Percentiles rank a stretch among this genome's conserved stretches.
Evolutionary conservation across 805 yeast genomes (phyloP).

Genomic region (Starmerella vaccinii): DNA sequence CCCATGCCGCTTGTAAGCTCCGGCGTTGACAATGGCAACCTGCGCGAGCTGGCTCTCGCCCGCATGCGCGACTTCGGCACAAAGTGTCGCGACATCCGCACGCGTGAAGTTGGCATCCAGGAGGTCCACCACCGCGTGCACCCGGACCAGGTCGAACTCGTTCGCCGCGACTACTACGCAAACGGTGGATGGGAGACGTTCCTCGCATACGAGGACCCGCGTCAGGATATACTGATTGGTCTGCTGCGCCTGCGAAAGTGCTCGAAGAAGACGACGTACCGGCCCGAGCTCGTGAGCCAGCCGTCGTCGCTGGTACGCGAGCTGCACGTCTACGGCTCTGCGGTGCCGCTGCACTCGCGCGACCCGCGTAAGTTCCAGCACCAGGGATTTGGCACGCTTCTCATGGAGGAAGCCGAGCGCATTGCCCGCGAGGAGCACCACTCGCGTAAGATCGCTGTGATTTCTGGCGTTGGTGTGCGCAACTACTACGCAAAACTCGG

Average conservation of each 20-base stretch:
- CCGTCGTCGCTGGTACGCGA: constrained; percentile 94
- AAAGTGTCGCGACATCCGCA: constrained; percentile 87
- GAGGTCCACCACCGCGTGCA: constrained; percentile 95
- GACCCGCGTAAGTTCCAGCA: constrained; percentile 98
- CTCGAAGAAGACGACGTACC: constrained; percentile 74
- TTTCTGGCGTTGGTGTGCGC: constrained; percentile 95
- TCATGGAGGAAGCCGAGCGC: constrained; percentile 97
- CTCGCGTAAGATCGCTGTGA: constrained; percentile 79
- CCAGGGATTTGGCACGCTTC: constrained; percentile 93
- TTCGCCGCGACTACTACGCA: constrained; percentile 91
- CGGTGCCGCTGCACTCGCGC: constrained; percentile 88
- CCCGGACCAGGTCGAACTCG: constrained; percentile 93
- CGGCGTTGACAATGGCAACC: constrained; percentile 95
- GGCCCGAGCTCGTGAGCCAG: constrained; percentile 76
- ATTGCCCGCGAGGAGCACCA: constrained; percentile 95
- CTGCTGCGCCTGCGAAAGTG: constrained; percentile 79
- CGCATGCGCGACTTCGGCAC: constrained; percentile 98
- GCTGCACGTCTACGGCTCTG: constrained; percentile 93
- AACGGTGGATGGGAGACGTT: constrained; percentile 96
- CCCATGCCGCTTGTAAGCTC: constrained; percentile 98
- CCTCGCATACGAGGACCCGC: constrained; percentile 90
- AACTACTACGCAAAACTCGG: constrained; percentile 91
- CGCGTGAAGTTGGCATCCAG: constrained; percentile 97
- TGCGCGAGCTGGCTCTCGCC: constrained; percentile 88
- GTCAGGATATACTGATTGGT: constrained; percentile 90